Conservation (phyloP, 2,329 filamentous ascomycete species). For the Fusarium sp. region DNA sequence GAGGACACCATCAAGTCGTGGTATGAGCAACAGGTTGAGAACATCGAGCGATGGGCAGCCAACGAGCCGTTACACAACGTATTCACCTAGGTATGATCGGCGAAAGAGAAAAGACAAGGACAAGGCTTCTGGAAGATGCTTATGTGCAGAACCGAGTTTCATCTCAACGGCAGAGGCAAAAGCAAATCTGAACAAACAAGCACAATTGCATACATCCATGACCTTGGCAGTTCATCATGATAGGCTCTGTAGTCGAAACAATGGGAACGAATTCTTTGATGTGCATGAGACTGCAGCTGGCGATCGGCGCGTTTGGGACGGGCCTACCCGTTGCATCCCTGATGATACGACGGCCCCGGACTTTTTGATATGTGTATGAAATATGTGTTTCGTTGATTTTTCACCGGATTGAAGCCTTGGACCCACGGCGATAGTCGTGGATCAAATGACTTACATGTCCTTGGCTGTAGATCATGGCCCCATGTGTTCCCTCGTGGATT, state of each 20-base stretch:
- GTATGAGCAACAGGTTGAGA: constrained; percentile 74
- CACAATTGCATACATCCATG: constrained; percentile 24
- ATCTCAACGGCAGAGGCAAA: constrained; percentile 2
- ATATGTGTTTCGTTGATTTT: not conserved
- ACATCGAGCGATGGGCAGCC: constrained; percentile 63
- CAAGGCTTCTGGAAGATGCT: constrained; percentile 16
- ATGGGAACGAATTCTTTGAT: constrained; percentile 3
- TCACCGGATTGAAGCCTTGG: constrained; percentile 7
- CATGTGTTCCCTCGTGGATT: not conserved
- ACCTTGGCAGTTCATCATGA: constrained; percentile 13
- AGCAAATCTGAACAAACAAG: constrained; percentile 8
- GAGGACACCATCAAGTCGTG: constrained; percentile 69
- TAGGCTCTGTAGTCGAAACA: constrained; percentile 22
- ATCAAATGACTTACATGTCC: constrained; percentile 7
- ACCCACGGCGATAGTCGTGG: not conserved
- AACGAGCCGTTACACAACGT: constrained; percentile 36
- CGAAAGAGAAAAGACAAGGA: constrained; percentile 4
- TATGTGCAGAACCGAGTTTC: constrained; percentile 16
- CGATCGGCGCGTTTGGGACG: constrained; percentile 12
- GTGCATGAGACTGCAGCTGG: constrained; percentile 17
- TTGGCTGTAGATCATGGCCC: constrained; percentile 23
- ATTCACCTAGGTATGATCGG: constrained; percentile 17
- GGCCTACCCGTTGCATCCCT: constrained; percentile 25
- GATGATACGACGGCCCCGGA: not conserved
- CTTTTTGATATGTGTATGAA: not conserved